Percentiles rank a stretch among this genome's conserved stretches.
These are phyloP conservation scores for Neofusicoccum sp. DNA, from an alignment of 2,329 filamentous ascomycete species.

Conservation along the genomic window DNA sequence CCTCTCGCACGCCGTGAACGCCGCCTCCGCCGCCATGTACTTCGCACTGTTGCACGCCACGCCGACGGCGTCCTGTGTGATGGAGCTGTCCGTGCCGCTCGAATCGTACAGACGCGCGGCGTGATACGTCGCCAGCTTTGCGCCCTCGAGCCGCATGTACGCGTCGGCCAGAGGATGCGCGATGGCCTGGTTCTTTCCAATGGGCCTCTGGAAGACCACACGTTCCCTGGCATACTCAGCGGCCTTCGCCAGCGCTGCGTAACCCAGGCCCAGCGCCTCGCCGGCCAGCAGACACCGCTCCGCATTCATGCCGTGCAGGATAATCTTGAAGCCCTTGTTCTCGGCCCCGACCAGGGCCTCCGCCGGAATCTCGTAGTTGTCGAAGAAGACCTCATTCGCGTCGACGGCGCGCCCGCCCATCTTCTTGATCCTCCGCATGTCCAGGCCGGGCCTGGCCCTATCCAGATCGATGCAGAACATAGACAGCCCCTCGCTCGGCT, in stretches of 20 bases:
- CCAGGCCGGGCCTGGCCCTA: constrained; percentile 55
- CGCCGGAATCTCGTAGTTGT: constrained; percentile 67
- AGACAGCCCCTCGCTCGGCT: constrained; percentile 72
- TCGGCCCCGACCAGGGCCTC: constrained; percentile 68
- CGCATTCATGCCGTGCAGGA: constrained; percentile 50
- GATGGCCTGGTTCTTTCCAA: constrained; percentile 60
- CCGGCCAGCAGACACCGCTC: constrained; percentile 59
- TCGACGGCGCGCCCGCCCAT: constrained; percentile 83
- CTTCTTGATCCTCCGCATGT: constrained; percentile 73
- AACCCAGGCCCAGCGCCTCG: constrained; percentile 77
- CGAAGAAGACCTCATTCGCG: constrained; percentile 86
- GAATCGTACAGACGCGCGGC: constrained; percentile 58
- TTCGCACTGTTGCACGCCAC: constrained; percentile 58
- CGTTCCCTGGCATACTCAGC: constrained; percentile 49
- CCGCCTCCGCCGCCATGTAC: constrained; percentile 60
- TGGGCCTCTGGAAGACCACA: constrained; percentile 56
- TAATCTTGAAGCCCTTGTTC: constrained; percentile 74
- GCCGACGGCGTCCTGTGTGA: constrained; percentile 49
- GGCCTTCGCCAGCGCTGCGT: constrained; percentile 55
- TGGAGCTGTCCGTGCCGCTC: constrained; percentile 38
- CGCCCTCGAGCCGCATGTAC: constrained; percentile 62
- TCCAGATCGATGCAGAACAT: constrained; percentile 80
- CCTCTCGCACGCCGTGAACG: constrained; percentile 59
- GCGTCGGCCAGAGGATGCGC: constrained; percentile 58
- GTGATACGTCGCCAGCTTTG: constrained; percentile 61